Conservation (phyloP, 1,284 basidiomycete genomes). For the Ustilago hordei region DNA sequence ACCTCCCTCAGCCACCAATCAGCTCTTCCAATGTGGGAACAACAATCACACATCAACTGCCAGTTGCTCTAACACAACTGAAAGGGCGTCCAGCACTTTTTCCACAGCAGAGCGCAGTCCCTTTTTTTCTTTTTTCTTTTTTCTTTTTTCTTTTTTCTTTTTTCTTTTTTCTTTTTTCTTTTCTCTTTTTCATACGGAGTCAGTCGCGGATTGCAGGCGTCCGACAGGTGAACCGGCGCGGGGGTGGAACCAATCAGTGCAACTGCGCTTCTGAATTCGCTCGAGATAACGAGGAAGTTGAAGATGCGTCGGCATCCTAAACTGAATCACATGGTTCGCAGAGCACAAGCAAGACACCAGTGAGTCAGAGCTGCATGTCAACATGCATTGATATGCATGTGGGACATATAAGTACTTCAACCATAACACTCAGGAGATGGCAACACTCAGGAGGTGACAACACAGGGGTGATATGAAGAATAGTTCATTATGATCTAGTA, state of each 20-base stretch:
- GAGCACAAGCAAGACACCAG: too few relatives aligned
- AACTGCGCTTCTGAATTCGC: conserved; percentile 14
- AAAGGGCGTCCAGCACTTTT: background rate
- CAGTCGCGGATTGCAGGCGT: conserved; percentile 8
- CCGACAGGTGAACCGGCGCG: conserved; percentile 2
- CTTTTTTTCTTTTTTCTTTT: too few relatives aligned
- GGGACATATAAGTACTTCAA: too few relatives aligned
- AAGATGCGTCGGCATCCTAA: too few relatives aligned
- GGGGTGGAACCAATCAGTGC: conserved; percentile 1
- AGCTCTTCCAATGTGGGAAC: background rate
- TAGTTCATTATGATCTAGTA: too few relatives aligned
- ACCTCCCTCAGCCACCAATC: background rate
- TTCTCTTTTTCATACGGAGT: conserved; percentile 2
- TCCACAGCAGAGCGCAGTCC: background rate
- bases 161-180: background rate
- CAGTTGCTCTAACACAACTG: background rate
- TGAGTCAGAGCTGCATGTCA: too few relatives aligned
- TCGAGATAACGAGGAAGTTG: conserved; percentile 19
- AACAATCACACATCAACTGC: background rate
- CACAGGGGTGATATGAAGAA: too few relatives aligned
- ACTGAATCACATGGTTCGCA: too few relatives aligned
- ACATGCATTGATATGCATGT: too few relatives aligned
- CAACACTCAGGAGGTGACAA: too few relatives aligned
- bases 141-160: background rate
- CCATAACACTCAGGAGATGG: too few relatives aligned